Evolutionary conservation across 2,329 filamentous ascomycete species (phyloP).

Genomic region (Ophiostoma ulmi): DNA sequence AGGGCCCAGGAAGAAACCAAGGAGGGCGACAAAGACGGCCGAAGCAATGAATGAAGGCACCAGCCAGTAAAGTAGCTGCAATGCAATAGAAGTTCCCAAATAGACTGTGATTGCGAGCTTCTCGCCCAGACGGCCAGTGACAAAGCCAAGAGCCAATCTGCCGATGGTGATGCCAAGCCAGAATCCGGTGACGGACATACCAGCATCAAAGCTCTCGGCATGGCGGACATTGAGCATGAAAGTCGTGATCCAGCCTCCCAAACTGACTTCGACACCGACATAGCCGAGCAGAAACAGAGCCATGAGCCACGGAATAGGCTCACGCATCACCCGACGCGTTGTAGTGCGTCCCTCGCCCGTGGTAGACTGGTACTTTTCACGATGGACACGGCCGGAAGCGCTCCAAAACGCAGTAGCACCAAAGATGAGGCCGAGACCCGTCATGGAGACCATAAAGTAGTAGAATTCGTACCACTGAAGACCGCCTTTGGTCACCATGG

Average conservation of each 20-base stretch:
- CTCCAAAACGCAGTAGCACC: slow-evolving; percentile 57
- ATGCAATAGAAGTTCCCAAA: slow-evolving; percentile 55
- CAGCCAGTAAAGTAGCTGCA: slow-evolving; percentile 75
- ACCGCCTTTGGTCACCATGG: slow-evolving; percentile 60
- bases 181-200: slow-evolving; percentile 72
- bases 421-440: slow-evolving; percentile 51
- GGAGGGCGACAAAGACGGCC: slow-evolving; percentile 62
- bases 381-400: slow-evolving; percentile 54
- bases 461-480: slow-evolving; percentile 70
- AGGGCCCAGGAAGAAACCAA: slow-evolving; percentile 76
- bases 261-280: slow-evolving; percentile 65
- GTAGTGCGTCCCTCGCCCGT: slow-evolving; percentile 42
- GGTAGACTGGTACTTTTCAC: slow-evolving; percentile 35
- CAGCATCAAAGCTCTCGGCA: slow-evolving; percentile 64
- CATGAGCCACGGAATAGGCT: slow-evolving; percentile 64
- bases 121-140: slow-evolving; percentile 69
- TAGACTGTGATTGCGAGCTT: slow-evolving; percentile 61
- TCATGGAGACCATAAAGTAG: slow-evolving; percentile 63
- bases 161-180: slow-evolving; percentile 79
- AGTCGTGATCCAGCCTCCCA: slow-evolving; percentile 67
- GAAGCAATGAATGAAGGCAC: slow-evolving; percentile 71
- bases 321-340: slow-evolving; percentile 41
- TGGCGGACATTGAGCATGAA: slow-evolving; percentile 79
- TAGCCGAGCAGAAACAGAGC: slow-evolving; percentile 72
- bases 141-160: slow-evolving; percentile 66